Evolutionary conservation across 257 asterid genomes (phyloP).

Genomic region (Solanum peruvianum): DNA sequence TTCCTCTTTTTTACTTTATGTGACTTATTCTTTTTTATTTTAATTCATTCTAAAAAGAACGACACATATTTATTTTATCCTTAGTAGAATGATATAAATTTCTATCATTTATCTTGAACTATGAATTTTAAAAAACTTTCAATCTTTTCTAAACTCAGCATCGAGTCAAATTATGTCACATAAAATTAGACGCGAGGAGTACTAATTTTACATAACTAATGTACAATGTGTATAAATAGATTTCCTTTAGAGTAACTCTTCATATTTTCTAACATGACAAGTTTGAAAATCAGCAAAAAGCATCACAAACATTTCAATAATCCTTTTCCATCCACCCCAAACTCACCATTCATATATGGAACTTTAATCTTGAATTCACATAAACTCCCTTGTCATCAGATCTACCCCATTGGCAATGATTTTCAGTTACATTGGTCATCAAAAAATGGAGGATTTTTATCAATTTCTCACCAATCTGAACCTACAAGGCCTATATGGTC

Average conservation of each 20-base stretch:
- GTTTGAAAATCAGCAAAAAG: constrained; percentile 53
- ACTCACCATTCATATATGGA: constrained; percentile 41
- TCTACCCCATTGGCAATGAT: constrained; percentile 46
- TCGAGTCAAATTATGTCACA: no score
- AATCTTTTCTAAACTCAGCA: no score
- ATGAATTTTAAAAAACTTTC: no score
- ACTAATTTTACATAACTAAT: neutral
- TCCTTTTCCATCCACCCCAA: constrained; percentile 61
- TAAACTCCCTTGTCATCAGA: constrained; percentile 24
- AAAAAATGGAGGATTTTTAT: constrained; percentile 51
- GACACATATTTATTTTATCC: no score
- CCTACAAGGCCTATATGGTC: constrained; percentile 61
- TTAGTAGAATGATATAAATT: no score
- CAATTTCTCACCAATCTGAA: constrained; percentile 42
- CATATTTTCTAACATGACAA: constrained; percentile 22
- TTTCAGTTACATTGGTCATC: constrained; percentile 66
- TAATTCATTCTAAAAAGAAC: no score
- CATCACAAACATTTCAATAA: constrained; percentile 82
- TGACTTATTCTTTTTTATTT: no score
- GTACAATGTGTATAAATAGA: neutral
- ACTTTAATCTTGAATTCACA: constrained; percentile 25
- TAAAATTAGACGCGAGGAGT: no score
- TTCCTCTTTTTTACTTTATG: no score
- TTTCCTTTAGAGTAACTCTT: neutral
- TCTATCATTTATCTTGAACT: no score